phyloP scores from a whole-genome alignment of 2,329 filamentous ascomycete species.

The Fusarium citri region DNA sequence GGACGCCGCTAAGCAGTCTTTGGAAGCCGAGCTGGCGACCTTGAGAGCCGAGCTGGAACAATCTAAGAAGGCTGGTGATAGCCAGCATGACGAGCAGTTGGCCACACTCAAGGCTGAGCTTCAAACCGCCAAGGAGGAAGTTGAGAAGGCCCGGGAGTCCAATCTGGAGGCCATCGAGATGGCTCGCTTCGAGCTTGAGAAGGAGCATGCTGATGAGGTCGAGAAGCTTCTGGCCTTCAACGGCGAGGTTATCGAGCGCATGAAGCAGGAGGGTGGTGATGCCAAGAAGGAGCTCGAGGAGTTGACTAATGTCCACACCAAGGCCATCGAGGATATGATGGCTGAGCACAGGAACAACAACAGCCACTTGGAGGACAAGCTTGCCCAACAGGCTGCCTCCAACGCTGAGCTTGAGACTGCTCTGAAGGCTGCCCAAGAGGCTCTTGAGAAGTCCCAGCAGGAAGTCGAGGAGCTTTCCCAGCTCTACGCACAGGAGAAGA shows the following conservation, averaged over 20 bases:
- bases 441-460: constrained; percentile 58
- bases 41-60: constrained; percentile 57
- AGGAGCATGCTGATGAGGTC: constrained; percentile 60
- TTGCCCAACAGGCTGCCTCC: constrained; percentile 52
- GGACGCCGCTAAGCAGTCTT: constrained; percentile 47
- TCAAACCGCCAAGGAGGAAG: constrained; percentile 50
- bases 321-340: constrained; percentile 56
- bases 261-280: constrained; percentile 55
- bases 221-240: constrained; percentile 59
- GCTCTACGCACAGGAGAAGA: constrained; percentile 69
- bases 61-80: constrained; percentile 55
- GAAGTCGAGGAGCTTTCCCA: constrained; percentile 64
- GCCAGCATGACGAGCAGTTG: constrained; percentile 51
- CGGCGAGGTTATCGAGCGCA: constrained; percentile 55
- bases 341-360: constrained; percentile 53
- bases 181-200: constrained; percentile 59
- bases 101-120: constrained; percentile 49
- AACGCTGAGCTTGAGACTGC: constrained; percentile 53
- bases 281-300: constrained; percentile 59
- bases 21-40: constrained; percentile 54
- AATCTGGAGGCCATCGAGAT: constrained; percentile 60
- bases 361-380: constrained; percentile 51
- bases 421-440: constrained; percentile 55
- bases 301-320: constrained; percentile 52
- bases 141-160: constrained; percentile 58